Evolutionary conservation across 225 moss, liverwort and hornwort species (phyloP), one percentile per base, ranked within the genome.

Genomic region (Polytrichum commune): DNA sequence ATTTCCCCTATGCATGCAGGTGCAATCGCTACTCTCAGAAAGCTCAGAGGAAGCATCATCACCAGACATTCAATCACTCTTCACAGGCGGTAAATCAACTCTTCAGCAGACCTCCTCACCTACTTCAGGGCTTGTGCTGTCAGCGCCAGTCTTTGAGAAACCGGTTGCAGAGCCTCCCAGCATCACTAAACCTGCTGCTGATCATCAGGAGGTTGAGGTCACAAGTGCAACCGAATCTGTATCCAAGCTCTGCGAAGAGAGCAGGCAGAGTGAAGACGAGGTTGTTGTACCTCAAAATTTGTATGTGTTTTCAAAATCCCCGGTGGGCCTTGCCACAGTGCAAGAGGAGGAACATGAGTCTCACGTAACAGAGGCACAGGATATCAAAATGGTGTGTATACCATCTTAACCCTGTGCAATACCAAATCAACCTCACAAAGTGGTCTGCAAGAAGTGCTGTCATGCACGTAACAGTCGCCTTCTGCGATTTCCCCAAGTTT

Each of bases 1-100:
- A 16, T 27, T 63, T 19, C 2, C 13, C 24, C 27, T 27, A 16
- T 19, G 65, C 67, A 53, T 13, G 46, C 67, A 68, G 67, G 67
- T 68, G 54, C 67, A 68, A 68, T 68, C 67, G 10, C 24, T 53
- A 18, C 67, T 68, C 16, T 68, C 67, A 3, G 67, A 68, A 54
- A 26, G 53, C 46, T 53, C 26, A 23, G 67, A 68, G 27, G 67
- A 68, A 19, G 54, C 16, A 8, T 27, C 54, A 22, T 53, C 67
- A 24, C 67, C 67, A 25, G 67, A 53, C 18, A 68, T 68, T 53
- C 67, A 68, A 54, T 68, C 53, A 25, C 18, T 68, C 25, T 68
- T 25, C 27, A 68, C 10, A 68, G 67, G 67, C 25, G 53, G 67
- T 13, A 19, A 22, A 26, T 25, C 24, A 54, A 18, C 67, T 6